Conservation (phyloP, 2,329 filamentous ascomycete species). For the Chaetomium olivaceum region DNA sequence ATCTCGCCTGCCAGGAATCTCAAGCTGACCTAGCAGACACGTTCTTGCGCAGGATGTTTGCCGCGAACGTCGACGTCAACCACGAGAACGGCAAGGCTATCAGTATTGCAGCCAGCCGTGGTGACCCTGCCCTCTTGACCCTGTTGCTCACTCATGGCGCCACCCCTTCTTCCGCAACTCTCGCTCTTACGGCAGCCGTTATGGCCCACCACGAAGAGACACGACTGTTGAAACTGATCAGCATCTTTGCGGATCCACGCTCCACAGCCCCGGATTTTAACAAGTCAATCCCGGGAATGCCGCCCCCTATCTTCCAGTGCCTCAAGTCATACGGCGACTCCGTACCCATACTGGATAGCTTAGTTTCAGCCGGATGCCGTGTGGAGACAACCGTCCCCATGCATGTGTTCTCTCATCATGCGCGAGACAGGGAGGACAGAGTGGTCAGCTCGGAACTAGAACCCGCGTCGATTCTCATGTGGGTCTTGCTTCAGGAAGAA, state of each 20-base stretch:
- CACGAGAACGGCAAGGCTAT: conserved; percentile 32
- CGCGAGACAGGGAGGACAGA: conserved; percentile 1
- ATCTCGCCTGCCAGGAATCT: conserved; percentile 26
- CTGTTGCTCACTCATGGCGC: conserved; percentile 27
- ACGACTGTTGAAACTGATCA: conserved; percentile 25
- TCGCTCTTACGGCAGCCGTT: conserved; percentile 30
- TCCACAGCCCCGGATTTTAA: conserved; percentile 28
- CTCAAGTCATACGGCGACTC: conserved; percentile 31
- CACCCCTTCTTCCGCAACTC: conserved; percentile 25
- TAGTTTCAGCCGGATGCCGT: conserved; percentile 29
- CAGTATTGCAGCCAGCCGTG: conserved; percentile 29
- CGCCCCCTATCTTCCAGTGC: conserved; percentile 28
- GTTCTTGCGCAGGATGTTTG: conserved; percentile 29
- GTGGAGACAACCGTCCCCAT: conserved; percentile 28
- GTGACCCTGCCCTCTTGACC: conserved; percentile 28
- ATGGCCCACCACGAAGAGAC: conserved; percentile 30
- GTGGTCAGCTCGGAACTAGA: conserved; percentile 22
- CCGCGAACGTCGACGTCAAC: conserved; percentile 31
- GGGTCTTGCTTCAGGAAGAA: conserved; percentile 30
- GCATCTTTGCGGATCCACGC: conserved; percentile 21
- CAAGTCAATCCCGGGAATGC: conserved; percentile 28
- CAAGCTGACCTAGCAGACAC: conserved; percentile 24
- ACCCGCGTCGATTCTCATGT: conserved; percentile 31
- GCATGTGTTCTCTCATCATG: conserved; percentile 21
- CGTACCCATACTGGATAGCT: conserved; percentile 23